Evolutionary conservation across 2,329 filamentous ascomycete genomes (phyloP).

Genomic region (Aspergillus fumigatus): DNA sequence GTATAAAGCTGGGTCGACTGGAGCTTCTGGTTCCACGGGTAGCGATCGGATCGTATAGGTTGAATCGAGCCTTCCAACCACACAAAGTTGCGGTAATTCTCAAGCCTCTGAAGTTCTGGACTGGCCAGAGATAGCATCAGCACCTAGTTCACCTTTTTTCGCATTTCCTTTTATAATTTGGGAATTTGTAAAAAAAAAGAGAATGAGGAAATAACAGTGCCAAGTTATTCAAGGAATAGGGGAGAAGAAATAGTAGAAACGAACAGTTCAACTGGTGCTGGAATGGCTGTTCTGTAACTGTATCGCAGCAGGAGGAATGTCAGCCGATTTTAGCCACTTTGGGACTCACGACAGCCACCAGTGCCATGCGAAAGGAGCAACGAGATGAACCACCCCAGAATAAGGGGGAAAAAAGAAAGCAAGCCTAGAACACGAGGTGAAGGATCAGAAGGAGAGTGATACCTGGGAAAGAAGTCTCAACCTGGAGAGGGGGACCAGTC

Average conservation of each 20-base stretch:
- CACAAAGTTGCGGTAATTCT: conserved; percentile 25
- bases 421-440: conserved; percentile 1
- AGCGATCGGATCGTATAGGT: conserved; percentile 23
- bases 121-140: conserved; percentile 8
- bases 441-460: neutral
- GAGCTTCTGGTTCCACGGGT: conserved; percentile 23
- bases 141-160: neutral
- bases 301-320: conserved; percentile 17
- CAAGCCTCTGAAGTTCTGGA: conserved; percentile 17
- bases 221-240: neutral
- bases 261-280: conserved; percentile 11
- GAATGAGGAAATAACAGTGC: neutral
- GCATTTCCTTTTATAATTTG: neutral
- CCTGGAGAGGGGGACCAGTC: neutral
- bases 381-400: neutral
- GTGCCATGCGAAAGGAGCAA: conserved; percentile 10
- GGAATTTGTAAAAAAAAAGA: neutral
- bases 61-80: conserved; percentile 16
- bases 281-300: conserved; percentile 12
- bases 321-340: conserved; percentile 18
- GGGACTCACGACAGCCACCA: conserved; percentile 8
- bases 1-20: conserved; percentile 13
- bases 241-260: neutral
- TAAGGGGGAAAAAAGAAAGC: conserved; percentile 1
- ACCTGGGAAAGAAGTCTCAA: neutral